Evolutionary conservation across 805 yeast species (phyloP), one percentile per base, ranked within the genome.

Genomic region (Schwanniomyces sp.): DNA sequence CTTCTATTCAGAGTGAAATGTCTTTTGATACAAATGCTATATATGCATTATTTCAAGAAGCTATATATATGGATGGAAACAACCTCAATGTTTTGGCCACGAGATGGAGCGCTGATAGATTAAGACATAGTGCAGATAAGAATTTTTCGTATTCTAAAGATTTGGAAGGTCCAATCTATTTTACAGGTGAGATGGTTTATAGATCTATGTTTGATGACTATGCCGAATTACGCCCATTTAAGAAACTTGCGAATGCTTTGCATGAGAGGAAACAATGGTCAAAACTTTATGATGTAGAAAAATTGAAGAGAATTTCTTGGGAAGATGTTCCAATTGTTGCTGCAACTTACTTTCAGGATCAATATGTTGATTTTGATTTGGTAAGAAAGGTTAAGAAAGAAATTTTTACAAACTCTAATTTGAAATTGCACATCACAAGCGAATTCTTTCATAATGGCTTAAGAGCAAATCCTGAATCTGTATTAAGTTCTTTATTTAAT

Each of bases 141-240:
- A 47, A 46, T 16, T 73, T 66, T 50, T 66, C 66, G 4, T 62
- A 47, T 44, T 26, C 36, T 16, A 41, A 51, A 12, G 41, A 32
- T 45, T 43, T 55, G 26, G 25, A 45, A 3, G 47, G 51, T 39
- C 59, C 71, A 2, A 62, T 75, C 3, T 78, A 58, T 48, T 79
- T 79, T 58, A 78, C 82, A 2, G 81, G 84, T 10, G 84, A 81
- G 51, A 78, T 79, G 82, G 80, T 80, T 40, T 79, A 60, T 61
- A 71, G 73, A 50, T 73, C 76, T 11, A 78, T 79, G 78, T 72
- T 57, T 49, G 78, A 76, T 30, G 83, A 80, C 52, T 79, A 69
- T 51, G 58, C 60, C 0, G 80, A 76, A 51, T 64, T 81, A 36
- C 47, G 56, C 5, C 61, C 61, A 12, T 63, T 81, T 38, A 68